Evolutionary conservation across 352 stramenopile species (phyloP), one percentile per base, ranked within the genome.

Genomic region (Pythium folliculosum): DNA sequence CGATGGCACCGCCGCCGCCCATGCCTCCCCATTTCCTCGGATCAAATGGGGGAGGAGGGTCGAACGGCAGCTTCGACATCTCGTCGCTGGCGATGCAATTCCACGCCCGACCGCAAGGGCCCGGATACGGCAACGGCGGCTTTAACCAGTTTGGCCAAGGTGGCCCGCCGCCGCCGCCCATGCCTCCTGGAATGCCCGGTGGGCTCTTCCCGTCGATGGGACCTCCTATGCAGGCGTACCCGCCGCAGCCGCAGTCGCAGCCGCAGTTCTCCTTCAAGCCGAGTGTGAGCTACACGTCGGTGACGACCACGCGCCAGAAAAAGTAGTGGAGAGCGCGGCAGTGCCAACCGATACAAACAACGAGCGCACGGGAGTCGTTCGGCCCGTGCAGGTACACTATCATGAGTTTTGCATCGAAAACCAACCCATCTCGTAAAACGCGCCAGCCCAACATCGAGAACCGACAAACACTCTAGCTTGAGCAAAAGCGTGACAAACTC

Each of bases 21-120:
- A 66, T 66, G 44, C 72, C 68, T 21, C 73, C 71, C 30, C 65
- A 71, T 21, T 63, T 73, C 30, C 16, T 60, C 44, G 38, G 25
- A 63, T 21, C 56, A 27, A 63, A 55, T 48, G 23, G 69, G 43
- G 45, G 56, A 16, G 48, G 40, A 47, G 6, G 40, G 22, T 25
- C 61, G 35, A 44, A 77, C 45, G 27, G 27, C 23, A 72, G 59
- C 22, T 82, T 89, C 27, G 82, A 91, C 51, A 74, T 91, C 45
- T 78, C 86, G 9, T 80, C 84, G 10, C 74, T 94, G 22, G 84
- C 86, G 17, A 94, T 94, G 86, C 84, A 92, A 57, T 94, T 94
- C 63, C 86, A 94, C 65, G 50, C 61, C 19, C 67, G 55, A 38
- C 63, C 69, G 1, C 58, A 62, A 21, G 61, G n/a, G 2, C 69